Evolutionary conservation across 73 alveolate genomes (phyloP).

Genomic region (Tetrahymena thermophila): DNA sequence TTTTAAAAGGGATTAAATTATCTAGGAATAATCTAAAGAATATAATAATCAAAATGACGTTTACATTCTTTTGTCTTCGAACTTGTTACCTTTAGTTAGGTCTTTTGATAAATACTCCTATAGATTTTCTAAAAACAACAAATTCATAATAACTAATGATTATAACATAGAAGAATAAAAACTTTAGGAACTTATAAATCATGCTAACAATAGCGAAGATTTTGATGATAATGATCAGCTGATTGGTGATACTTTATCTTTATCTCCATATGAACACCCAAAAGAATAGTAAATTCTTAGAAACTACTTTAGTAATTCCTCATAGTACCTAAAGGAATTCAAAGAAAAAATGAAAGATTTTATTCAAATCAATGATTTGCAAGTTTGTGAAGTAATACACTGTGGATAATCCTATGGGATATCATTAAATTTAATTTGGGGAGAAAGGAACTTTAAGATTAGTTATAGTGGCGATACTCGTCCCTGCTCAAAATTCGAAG

Average conservation of each 20-base stretch:
- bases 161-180: background rate
- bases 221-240: background rate
- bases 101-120: constrained; percentile 10
- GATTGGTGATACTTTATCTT: background rate
- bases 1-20: constrained; percentile 59
- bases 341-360: background rate
- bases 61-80: constrained; percentile 24
- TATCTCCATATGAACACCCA: background rate
- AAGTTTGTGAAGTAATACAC: constrained; percentile 72
- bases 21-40: constrained; percentile 35
- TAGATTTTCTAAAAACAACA: background rate
- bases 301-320: background rate
- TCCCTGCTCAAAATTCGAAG: constrained; percentile 77
- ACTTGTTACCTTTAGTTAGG: background rate
- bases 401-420: constrained; percentile 88
- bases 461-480: constrained; percentile 94
- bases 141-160: background rate
- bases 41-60: constrained; percentile 58
- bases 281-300: background rate
- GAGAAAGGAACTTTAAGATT: constrained; percentile 49
- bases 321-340: constrained; percentile 18
- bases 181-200: background rate
- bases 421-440: constrained; percentile 47
- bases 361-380: constrained; percentile 6
- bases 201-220: background rate